Evolutionary conservation across 192 early-diverging fungal genomes (phyloP), one percentile per base, ranked within the genome.

Genomic region (Neocallimastix lanati): DNA sequence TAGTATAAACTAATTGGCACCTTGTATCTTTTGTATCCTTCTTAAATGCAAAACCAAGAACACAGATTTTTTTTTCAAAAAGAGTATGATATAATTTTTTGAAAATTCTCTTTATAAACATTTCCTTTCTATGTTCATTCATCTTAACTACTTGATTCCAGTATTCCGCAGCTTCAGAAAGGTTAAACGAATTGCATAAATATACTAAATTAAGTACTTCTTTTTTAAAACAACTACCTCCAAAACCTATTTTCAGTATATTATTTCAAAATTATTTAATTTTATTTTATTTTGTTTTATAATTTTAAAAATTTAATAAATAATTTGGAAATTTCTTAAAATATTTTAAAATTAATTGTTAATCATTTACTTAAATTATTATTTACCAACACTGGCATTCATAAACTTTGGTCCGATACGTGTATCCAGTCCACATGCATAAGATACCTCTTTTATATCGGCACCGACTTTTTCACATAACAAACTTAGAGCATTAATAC

Each of bases 181-280:
- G 85, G 79, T 91, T 90, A 29, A 97, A 88, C 81, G 92, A 92
- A 82, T 92, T 87, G 77, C 91, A 89, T 78, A 97, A 87, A 86
- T 95, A 97, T 29, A 96, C 92, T 78, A 97, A 85, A 86, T 96
- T 95, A 76, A 92, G 86, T 77, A 97, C 92, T 83, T 97, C 96
- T 84, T 97, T 97, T 84, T 96, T 93, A 87, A 97, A 96, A 85
- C 96, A 97, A 37, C 91, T 92, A 27, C 96, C 96, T 82, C 96
- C 96, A 83, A 97, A 97, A 27, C 28, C 79, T 79, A 35, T 13
- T 35, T 14, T 30, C 77, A 78, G 14, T 14, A 78, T 16, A 78
- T 14, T 14, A 78, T 28, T 28, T 14, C 18, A 33, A 15, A 28
- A 76, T 14, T n/a, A 29, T 25, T 16, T 38, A n/a, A 15, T n/a